phyloP scores from a whole-genome alignment of 2,329 filamentous ascomycete species.

The Thermochaetoides dissita region DNA sequence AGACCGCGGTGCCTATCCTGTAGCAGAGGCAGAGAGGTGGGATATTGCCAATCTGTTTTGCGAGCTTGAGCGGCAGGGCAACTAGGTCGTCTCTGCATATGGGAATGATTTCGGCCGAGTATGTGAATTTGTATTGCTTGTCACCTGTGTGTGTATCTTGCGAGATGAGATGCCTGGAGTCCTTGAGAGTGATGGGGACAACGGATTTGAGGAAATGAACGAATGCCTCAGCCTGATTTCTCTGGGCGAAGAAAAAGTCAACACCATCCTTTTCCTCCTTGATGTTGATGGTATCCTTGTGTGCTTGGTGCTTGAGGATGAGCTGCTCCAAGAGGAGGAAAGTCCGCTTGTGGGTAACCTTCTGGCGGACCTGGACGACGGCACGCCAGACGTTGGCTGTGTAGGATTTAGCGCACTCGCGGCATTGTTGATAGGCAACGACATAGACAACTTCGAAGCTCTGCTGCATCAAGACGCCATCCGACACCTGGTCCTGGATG shows the following conservation, averaged over 20 bases:
- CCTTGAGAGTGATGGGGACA: conserved; percentile 44
- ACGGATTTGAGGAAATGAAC: conserved; percentile 69
- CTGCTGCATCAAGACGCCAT: conserved; percentile 66
- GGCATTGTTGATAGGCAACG: conserved; percentile 82
- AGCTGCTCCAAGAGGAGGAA: conserved; percentile 71
- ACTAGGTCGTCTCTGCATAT: conserved; percentile 97
- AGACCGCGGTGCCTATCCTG: conserved; percentile 76
- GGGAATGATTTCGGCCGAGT: conserved; percentile 75
- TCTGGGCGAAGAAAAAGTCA: conserved; percentile 83
- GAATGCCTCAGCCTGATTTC: conserved; percentile 73
- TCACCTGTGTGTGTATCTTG: conserved; percentile 82
- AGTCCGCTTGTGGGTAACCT: conserved; percentile 84
- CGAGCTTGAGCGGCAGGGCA: conserved; percentile 78
- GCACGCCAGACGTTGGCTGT: conserved; percentile 94
- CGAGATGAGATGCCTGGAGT: conserved; percentile 62
- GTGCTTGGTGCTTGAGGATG: conserved; percentile 85
- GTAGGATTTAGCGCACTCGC: conserved; percentile 89
- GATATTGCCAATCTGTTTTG: conserved; percentile 79
- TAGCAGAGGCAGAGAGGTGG: conserved; percentile 74
- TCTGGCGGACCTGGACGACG: conserved; percentile 87
- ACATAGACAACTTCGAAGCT: conserved; percentile 90
- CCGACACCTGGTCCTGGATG: conserved; percentile 57
- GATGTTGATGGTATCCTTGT: conserved; percentile 92
- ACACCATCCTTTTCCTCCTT: conserved; percentile 92
- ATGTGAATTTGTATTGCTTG: conserved; percentile 91